Evolutionary conservation across 148 eudicot genomes (phyloP), one percentile per base, ranked within the genome.

Genomic region (Nepenthes gracilis): DNA sequence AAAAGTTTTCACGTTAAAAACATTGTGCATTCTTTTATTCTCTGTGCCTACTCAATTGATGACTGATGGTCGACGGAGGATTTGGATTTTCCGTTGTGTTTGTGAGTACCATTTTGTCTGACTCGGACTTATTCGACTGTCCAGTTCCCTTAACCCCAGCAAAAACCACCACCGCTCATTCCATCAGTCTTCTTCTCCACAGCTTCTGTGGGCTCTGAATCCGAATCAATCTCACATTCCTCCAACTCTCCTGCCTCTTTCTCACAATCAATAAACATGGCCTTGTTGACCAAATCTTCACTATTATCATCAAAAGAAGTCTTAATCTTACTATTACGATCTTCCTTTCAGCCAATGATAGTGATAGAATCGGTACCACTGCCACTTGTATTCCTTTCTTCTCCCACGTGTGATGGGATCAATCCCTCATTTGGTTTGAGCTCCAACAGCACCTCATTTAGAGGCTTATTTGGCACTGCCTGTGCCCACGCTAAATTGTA

Each of bases 401-500:
- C 35, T 55, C 58, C 35, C 2, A 8, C 58, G 6, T 52, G 55
- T 32, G 55, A 32, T 5, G 3, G 10, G 58, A 10, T 35, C 37
- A 9, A 33, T 8, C 33, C 33, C 58, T 55, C 58, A 1, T 33
- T 37, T 4, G 13, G 58, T 55, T 55, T 55, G 8, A 71, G 57
- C 36, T 77, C 80, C 62, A 77, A 80, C 36, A 88, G 64, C 36
- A 79, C 82, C 55, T 84, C 85, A 61, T 81, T 80, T 6, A 93
- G 63, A 0, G 99, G 95, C 73, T 93, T 93, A 65, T 93, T 89
- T 73, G 86, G 90, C 14, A 93, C 99, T 1, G 95, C 99, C 71
- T 84, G 94, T 9, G 99, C 99, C 99, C 99, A 93, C 5, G 99
- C 99, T 37, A 93, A 45, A 60, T 83, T 86, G 69, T 89, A 80